These are phyloP conservation scores for Eudorina sp. DNA, from an alignment of 139 green algal species.

Conservation along the genomic window DNA sequence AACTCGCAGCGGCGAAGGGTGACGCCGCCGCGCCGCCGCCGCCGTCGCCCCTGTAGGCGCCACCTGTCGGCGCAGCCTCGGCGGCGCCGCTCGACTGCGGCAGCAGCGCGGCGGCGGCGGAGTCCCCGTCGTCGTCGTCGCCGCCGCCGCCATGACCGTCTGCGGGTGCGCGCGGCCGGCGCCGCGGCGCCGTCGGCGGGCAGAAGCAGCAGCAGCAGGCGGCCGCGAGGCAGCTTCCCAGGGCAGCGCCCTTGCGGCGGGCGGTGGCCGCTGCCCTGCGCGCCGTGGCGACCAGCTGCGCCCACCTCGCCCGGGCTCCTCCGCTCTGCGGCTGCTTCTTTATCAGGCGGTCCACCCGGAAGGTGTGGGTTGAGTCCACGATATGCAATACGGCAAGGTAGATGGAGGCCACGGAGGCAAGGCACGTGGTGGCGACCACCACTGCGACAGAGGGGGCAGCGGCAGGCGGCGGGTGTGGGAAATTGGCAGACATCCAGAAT, in stretches of 20 bases:
- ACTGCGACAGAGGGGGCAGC: background rate
- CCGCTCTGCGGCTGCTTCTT: background rate
- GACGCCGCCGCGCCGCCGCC: background rate
- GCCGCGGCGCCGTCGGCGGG: background rate
- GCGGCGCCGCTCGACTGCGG: too few species aligned
- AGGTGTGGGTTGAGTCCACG: conserved; percentile 53
- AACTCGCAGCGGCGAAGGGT: background rate
- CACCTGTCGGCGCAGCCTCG: background rate
- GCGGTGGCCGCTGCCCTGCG: background rate
- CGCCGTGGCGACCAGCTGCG: background rate
- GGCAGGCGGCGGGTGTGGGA: background rate
- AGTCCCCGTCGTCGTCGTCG: too few species aligned
- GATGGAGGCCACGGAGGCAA: conserved; percentile 37
- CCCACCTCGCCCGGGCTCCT: background rate
- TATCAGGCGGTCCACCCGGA: conserved; percentile 17
- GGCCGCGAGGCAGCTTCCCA: conserved; percentile 29
- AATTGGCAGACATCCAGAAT: too few species aligned
- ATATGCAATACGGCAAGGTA: conserved; percentile 54
- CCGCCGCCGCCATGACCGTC: too few species aligned
- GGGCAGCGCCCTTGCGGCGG: conserved; percentile 18
- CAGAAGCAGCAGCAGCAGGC: conserved; percentile 44
- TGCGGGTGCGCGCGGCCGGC: background rate
- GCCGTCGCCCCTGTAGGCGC: background rate
- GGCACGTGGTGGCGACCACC: conserved; percentile 35
- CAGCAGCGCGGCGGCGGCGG: background rate